Evolutionary conservation across 352 stramenopile species (phyloP).

Genomic region (Sclerospora graminicola): DNA sequence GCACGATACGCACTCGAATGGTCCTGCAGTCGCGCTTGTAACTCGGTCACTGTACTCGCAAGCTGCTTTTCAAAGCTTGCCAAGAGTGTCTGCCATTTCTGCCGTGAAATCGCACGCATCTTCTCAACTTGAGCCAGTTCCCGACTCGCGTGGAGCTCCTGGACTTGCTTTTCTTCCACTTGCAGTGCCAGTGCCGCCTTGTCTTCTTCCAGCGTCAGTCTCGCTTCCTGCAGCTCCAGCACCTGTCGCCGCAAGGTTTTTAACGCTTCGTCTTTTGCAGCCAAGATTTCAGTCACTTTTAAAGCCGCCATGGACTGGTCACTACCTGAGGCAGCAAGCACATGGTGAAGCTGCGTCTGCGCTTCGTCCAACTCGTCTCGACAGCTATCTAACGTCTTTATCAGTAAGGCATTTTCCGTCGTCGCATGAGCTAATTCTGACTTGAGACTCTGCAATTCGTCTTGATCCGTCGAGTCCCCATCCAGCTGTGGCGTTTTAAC

Average conservation of each 20-base stretch:
- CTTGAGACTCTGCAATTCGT: conserved; percentile 17
- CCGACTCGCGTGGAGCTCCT: conserved; percentile 21
- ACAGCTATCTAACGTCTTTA: conserved; percentile 11
- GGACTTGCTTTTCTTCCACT: conserved; percentile 17
- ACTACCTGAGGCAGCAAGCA: background rate
- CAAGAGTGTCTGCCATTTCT: conserved; percentile 34
- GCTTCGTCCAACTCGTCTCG: conserved; percentile 14
- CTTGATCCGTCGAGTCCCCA: too few relatives aligned
- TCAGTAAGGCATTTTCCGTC: conserved; percentile 17
- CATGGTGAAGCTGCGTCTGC: conserved; percentile 7
- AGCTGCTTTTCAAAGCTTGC: conserved; percentile 31
- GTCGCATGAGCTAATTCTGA: conserved; percentile 14
- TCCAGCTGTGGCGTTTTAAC: too few relatives aligned
- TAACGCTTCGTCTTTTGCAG: conserved; percentile 16
- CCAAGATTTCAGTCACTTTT: conserved; percentile 7
- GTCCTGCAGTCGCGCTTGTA: conserved; percentile 44
- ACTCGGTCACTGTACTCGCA: conserved; percentile 25
- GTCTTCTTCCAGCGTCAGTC: conserved; percentile 20
- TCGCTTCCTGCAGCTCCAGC: conserved; percentile 20
- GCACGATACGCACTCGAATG: conserved; percentile 51
- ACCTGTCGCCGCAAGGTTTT: conserved; percentile 20
- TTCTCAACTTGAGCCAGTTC: conserved; percentile 30
- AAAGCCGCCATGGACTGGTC: conserved; percentile 6
- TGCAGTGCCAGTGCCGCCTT: conserved; percentile 23
- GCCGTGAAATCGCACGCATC: conserved; percentile 21